Conservation (phyloP, 192 early-diverging fungal species). For the Mortierella alpina region DNA sequence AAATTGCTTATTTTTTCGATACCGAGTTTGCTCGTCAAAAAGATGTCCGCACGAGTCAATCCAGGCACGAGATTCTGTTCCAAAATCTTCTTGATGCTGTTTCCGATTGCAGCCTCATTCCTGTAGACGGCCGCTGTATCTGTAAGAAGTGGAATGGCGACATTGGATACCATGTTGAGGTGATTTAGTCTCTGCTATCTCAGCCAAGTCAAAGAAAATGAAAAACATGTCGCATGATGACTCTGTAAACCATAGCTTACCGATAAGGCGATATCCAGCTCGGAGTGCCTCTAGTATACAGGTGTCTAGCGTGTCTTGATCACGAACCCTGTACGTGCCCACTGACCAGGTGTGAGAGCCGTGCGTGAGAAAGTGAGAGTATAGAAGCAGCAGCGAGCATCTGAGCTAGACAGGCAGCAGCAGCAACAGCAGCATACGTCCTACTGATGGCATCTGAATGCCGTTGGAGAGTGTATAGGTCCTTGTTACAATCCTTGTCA, state of each 20-base stretch:
- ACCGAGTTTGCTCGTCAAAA: slow-evolving; percentile 77
- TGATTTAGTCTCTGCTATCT: background rate
- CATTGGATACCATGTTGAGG: background rate
- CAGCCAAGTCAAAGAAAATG: no score
- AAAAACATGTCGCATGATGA: no score
- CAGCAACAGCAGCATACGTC: slow-evolving; percentile 23
- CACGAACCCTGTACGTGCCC: slow-evolving; percentile 60
- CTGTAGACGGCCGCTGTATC: slow-evolving; percentile 77
- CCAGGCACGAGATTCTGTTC: slow-evolving; percentile 52
- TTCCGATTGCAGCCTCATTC: slow-evolving; percentile 71
- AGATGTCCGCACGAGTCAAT: slow-evolving; percentile 70
- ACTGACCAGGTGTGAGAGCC: slow-evolving; percentile 19
- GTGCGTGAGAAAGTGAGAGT: background rate
- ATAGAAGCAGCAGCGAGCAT: no score
- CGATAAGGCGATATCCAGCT: slow-evolving; percentile 57
- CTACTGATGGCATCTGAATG: slow-evolving; percentile 31
- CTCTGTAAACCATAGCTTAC: slow-evolving; percentile 9
- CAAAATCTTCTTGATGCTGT: slow-evolving; percentile 59
- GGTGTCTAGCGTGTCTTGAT: slow-evolving; percentile 37
- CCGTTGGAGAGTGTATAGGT: slow-evolving; percentile 46
- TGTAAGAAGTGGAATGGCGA: slow-evolving; percentile 3
- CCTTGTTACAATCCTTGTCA: slow-evolving; percentile 1
- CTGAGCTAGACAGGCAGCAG: background rate
- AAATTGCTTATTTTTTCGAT: slow-evolving; percentile 4
- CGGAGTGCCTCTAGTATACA: slow-evolving; percentile 54